Base-by-base conservation (phyloP, 257 asterid genomes). In the Solanum chiquidenum region DNA sequence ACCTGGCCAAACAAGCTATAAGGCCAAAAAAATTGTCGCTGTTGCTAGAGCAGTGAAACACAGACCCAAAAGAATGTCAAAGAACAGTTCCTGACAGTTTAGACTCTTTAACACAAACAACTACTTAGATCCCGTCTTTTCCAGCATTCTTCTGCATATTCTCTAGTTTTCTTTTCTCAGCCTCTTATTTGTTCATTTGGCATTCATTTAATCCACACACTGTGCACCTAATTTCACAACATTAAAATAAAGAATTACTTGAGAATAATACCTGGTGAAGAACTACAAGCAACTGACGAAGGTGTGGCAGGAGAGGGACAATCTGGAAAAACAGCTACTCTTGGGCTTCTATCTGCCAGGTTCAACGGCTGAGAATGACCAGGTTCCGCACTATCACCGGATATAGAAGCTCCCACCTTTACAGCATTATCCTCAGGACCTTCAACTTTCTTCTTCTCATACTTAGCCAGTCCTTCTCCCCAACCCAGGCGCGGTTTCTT, bases 401-500 rank as follows among this genome's bases (percentile, higher is more conserved):
- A 87, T 87, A 74, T 88, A 46, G 76, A 84, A 35, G 62, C 46
- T 7, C 88, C 92, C 83, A 87, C 89, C 87, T 91, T 89, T 60
- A 84, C 6, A 42, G 83, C 88, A 87, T 89, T 86, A 86, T 94
- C 98, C 89, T 94, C 99, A 87, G 94, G 92, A 55, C 91, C 93
- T 55, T 91, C 99, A 38, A 95, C 98, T 90, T 92, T 95, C 93
- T 97, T 95, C 91, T 95, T 97, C 94, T 97, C 99, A 89, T 90
- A 95, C 93, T 97, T 97, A 8, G 99, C 99, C 37, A 97, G 94
- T 73, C 99, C 99, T 92, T 95, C 98, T 72, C 99, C 99, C 98
- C 99, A 97, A 87, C 99, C 98, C 86, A 97, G 94, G 38, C 99
- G 99, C 3, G 97, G 98, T 92, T 97, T 97, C 95, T 96, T 97